Percentiles rank a stretch among this genome's conserved stretches.
Conservation (phyloP, 148 eudicot genomes). For the Amaranthus palmeri region DNA sequence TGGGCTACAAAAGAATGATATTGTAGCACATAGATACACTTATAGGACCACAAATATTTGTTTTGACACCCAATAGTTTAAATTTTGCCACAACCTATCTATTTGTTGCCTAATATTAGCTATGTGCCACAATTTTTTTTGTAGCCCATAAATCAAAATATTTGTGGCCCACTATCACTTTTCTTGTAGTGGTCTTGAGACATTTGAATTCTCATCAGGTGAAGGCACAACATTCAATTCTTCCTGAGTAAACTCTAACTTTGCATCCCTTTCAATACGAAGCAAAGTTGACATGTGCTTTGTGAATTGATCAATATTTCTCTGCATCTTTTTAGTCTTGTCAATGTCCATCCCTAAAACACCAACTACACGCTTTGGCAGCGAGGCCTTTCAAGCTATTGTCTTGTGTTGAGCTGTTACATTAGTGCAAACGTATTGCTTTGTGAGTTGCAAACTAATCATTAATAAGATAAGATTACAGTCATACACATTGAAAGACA, state of each 20-base stretch:
- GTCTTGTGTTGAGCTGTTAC: conserved; percentile 82
- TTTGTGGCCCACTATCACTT: no score
- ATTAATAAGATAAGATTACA: no score
- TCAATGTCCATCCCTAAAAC: conserved; percentile 57
- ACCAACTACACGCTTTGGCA: conserved; percentile 40
- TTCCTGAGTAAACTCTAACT: conserved; percentile 79
- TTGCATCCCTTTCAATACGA: conserved; percentile 77
- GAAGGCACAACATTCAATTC: conserved; percentile 72
- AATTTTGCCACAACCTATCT: no score
- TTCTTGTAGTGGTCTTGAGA: conserved; percentile 56
- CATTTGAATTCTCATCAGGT: conserved; percentile 51
- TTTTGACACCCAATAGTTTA: no score
- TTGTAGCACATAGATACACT: no score
- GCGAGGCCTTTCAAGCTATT: conserved; percentile 64
- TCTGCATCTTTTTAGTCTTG: conserved; percentile 56
- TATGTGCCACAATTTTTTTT: no score
- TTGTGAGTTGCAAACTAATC: conserved; percentile 10
- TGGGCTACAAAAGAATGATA: no score
- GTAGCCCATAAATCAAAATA: no score
- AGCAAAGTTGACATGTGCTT: conserved; percentile 58
- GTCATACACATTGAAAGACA: no score
- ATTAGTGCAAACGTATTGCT: conserved; percentile 11
- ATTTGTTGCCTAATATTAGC: no score
- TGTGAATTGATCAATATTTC: conserved; percentile 59
- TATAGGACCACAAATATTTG: no score